Base-by-base conservation (phyloP, 225 moss, liverwort and hornwort genomes). In the Anthoceros angustus region DNA sequence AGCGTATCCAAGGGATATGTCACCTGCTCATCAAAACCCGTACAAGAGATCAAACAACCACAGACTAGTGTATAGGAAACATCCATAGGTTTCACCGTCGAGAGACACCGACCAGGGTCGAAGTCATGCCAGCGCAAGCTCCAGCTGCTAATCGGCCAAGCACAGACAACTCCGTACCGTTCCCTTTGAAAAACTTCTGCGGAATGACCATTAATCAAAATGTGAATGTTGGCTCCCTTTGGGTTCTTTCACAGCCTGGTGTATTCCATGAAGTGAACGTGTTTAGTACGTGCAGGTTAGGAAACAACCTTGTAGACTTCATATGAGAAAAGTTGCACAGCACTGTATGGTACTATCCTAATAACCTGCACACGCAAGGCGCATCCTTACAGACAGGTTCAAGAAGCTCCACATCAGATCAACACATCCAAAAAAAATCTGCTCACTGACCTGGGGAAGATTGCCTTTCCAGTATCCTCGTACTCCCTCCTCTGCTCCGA, bases 101-200 rank as follows among this genome's bases (percentile, higher is more conserved):
- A 62, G 68, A 43, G 23, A 42, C 69, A 63, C 73, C 42, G 70
- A 86, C 92, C 84, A 92, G 65, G 67, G 92, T 92, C 10, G 92
- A 92, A 41, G 92, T 92, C 92, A 92, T 92, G 68, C 92, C 92
- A 39, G 92, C 92, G 76, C 79, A 92, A 62, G 84, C 92, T 32
- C 92, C 92, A 67, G 92, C 92, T 68, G 76, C 79, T 42, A 92
- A 86, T 67, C 92, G 79, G 65, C 80, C 80, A 39, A 76, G 48
- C 8, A 92, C 81, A 41, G 88, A 81, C 43, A 92, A 79, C 73
- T 92, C 85, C 50, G 82, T 84, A 42, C 75, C 77, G 39, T 78
- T 78, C 45, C 88, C 92, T 76, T 80, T 80, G 55, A 92, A 69
- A 42, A 88, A 21, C 71, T 72, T 88, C 86, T 86, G 79, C 25